Base-by-base conservation (phyloP, 306 rosid genomes). In the Prunus fruticosa region DNA sequence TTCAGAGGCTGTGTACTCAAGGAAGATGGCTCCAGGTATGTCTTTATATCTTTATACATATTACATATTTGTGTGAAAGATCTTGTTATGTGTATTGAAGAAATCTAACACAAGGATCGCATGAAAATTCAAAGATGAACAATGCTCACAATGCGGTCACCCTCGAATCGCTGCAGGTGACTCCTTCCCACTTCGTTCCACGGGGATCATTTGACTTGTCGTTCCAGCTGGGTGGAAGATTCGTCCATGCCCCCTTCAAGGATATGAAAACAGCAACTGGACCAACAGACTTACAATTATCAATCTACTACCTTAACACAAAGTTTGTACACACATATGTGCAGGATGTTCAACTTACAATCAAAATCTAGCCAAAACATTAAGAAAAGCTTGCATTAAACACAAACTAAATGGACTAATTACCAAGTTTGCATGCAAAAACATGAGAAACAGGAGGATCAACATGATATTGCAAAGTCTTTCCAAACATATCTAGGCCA, bases 171-270 rank as follows among this genome's bases (percentile, higher is more conserved):
- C 64, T 86, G 92, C 99, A 95, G 18, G 78, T 83, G 47, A 95
- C 88, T 84, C 99, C 99, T 46, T 95, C 99, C 99, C 99, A 95
- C 3, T 84, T 82, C 52, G 73, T 75, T 80, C 86, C 96, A 87
- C 97, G 90, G 1, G 96, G 96, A 78, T 95, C 96, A 52, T 75
- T 46, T 72, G 98, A 88, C 63, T 65, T 74, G 74, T 76, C 88
- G 32, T 28, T 28, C 99, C 99, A 95, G 82, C 89, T 89, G 23
- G 97, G 97, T 51, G 99, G 99, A 76, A 89, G 64, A 63, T 87
- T 84, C 73, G 70, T 23, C 97, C 97, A 92, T 53, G 53, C 23
- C 32, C 63, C 82, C 82, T 86, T 89, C 51, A 95, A 76, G 66
- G 99, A 87, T 27, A 79, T 72, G 71, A 95, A 87, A 20, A 71